phyloP scores from a whole-genome alignment of 2,329 filamentous ascomycete genomes.

The Trichoderma hamatum region DNA sequence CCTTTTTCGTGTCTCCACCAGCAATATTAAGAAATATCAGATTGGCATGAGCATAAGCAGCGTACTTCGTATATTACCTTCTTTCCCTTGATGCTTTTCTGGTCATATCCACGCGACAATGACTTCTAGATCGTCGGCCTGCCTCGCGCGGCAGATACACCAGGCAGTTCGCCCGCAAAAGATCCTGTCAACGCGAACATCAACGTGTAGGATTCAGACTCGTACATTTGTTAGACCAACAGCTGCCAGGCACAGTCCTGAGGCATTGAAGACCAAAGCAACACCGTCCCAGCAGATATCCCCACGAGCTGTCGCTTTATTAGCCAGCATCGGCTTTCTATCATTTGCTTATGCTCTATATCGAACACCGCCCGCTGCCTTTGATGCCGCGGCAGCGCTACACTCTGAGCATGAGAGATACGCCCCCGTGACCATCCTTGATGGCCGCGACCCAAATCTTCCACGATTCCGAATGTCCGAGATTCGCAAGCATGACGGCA shows the following conservation, averaged over 20 bases:
- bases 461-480: slow-evolving; percentile 56
- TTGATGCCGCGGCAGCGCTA: slow-evolving; percentile 20
- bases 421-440: background rate
- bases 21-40: background rate
- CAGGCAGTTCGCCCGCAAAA: background rate
- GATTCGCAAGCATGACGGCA: slow-evolving; percentile 55
- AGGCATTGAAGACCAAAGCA: background rate
- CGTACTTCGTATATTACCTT: background rate
- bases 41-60: slow-evolving; percentile 2
- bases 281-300: background rate
- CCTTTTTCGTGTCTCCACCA: background rate
- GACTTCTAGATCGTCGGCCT: background rate
- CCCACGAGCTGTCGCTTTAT: slow-evolving; percentile 15
- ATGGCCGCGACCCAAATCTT: slow-evolving; percentile 43
- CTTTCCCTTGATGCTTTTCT: background rate
- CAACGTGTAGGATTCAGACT: background rate
- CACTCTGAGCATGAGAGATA: slow-evolving; percentile 6
- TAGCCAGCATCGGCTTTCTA: slow-evolving; percentile 19
- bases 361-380: slow-evolving; percentile 10
- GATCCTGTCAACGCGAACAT: background rate
- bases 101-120: background rate
- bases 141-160: slow-evolving; percentile 18
- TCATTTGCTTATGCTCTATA: slow-evolving; percentile 20
- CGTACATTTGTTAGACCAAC: slow-evolving; percentile 22
- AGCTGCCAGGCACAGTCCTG: background rate